Percentiles rank a stretch among this genome's conserved stretches.
These are phyloP conservation scores for Kalmusia sp. DNA, from an alignment of 2,329 filamentous ascomycete genomes.

Conservation along the genomic window DNA sequence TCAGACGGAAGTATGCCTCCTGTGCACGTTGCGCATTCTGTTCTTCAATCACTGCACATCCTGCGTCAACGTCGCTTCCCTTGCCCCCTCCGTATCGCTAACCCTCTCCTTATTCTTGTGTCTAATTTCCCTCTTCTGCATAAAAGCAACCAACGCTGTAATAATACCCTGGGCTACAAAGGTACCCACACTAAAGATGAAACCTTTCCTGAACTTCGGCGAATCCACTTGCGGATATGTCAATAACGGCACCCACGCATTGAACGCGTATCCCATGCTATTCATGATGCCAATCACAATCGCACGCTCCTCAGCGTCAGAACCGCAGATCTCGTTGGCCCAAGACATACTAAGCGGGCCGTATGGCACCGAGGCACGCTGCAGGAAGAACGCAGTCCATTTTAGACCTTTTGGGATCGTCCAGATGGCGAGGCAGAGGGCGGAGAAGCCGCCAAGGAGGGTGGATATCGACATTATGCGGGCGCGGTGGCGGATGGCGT, in stretches of 20 bases:
- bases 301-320: constrained; percentile 54
- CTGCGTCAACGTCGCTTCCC: constrained; percentile 11
- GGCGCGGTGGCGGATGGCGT: constrained; percentile 23
- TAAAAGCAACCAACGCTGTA: constrained; percentile 19
- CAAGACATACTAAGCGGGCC: constrained; percentile 48
- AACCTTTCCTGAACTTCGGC: constrained; percentile 24
- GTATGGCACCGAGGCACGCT: constrained; percentile 37
- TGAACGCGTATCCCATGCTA: constrained; percentile 53
- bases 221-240: constrained; percentile 27
- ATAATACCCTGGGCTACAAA: constrained; percentile 22
- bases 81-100: too few relatives aligned
- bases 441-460: constrained; percentile 25
- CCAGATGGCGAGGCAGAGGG: constrained; percentile 40
- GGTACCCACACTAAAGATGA: constrained; percentile 20
- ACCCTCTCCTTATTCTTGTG: constrained; percentile 17
- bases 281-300: constrained; percentile 57
- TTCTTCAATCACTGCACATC: constrained; percentile 10
- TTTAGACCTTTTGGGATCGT: constrained; percentile 37
- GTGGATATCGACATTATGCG: constrained; percentile 24
- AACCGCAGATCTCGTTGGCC: constrained; percentile 56
- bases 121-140: constrained; percentile 24
- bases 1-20: too few relatives aligned
- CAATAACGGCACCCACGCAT: constrained; percentile 51
- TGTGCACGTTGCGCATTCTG: too few relatives aligned
- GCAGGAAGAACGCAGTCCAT: constrained; percentile 42